A percentile compares a stretch with the other conserved stretches of the same genome.
phyloP scores from a whole-genome alignment of 1,284 basidiomycete genomes.

The Grifola frondosa region DNA sequence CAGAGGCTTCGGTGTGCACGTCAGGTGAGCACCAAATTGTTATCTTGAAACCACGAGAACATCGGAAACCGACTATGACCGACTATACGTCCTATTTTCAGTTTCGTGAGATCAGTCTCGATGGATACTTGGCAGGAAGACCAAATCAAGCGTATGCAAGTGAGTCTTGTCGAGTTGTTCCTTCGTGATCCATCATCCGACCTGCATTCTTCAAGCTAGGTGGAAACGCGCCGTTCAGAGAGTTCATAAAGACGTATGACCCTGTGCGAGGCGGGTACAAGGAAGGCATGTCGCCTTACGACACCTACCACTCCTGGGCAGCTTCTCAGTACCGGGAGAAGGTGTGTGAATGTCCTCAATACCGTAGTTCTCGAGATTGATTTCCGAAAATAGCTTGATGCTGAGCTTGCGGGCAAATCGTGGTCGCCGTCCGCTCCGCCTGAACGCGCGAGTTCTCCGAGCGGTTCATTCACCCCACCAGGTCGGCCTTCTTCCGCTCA shows the following conservation, averaged over 20 bases:
- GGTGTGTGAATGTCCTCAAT: slow-evolving; percentile 41
- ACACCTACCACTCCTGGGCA: slow-evolving; percentile 91
- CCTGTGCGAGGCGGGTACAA: slow-evolving; percentile 74
- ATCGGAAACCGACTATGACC: neutral
- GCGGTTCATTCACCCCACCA: slow-evolving; percentile 40
- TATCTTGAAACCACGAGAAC: neutral
- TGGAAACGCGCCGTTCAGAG: slow-evolving; percentile 79
- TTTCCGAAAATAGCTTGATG: slow-evolving; percentile 55
- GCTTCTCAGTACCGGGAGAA: slow-evolving; percentile 91
- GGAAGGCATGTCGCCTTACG: slow-evolving; percentile 65
- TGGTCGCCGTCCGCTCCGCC: slow-evolving; percentile 74
- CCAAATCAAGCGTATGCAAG: slow-evolving; percentile 89
- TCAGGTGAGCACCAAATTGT: slow-evolving; percentile 49
- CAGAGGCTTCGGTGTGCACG: slow-evolving; percentile 85
- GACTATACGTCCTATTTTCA: slow-evolving; percentile 31
- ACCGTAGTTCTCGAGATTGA: slow-evolving; percentile 1
- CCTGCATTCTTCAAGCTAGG: slow-evolving; percentile 56
- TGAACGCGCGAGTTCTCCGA: slow-evolving; percentile 35
- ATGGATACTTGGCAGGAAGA: slow-evolving; percentile 97
- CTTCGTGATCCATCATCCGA: slow-evolving; percentile 1
- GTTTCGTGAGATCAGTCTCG: slow-evolving; percentile 89
- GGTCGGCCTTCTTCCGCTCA: slow-evolving; percentile 64
- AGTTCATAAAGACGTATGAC: slow-evolving; percentile 79
- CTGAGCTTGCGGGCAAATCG: slow-evolving; percentile 62
- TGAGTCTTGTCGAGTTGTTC: slow-evolving; percentile 33